Evolutionary conservation across 2,329 filamentous ascomycete genomes (phyloP), one percentile per base, ranked within the genome.

Genomic region (Xylariales sp.): DNA sequence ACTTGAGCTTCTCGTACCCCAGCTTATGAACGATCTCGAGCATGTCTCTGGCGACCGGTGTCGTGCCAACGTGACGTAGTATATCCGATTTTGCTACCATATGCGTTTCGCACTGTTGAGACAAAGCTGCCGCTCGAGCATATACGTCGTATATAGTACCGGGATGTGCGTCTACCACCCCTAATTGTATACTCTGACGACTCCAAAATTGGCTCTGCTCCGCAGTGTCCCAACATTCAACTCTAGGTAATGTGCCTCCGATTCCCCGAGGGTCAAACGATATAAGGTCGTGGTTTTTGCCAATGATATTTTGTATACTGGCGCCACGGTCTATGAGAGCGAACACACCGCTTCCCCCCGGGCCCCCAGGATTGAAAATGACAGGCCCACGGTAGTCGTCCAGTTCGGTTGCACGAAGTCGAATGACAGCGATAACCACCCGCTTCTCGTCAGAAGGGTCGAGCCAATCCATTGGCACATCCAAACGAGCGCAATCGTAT

Each of bases 211-310:
- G 77, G 10, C 80, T 74, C 68, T 82, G 80, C 72, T 83, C 81
- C 1, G 76, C 72, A 0, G 78, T 80, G 5, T 77, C 77, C 83
- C 85, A 88, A 72, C 86, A 88, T 57, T 86, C 83, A 14, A 86
- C 77, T 23, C 83, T 76, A 3, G 85, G 85, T 1, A 83, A 80
- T 2, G 85, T 85, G 7, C 82, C 79, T 3, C 85, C 84, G 30
- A 87, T 80, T 23, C 85, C 85, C 28, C 85, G 80, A 1, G 84
- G 84, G 58, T 87, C 84, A 60, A 84, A 86, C 49, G 81, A 81
- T 64, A 87, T 80, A 1, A 87, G 78, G 55, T 87, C 84, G 36
- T 76, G 56, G 30, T 74, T 72, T 55, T 63, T 69, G 34, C 84
- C 85, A 0, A 84, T 80, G 30, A 86, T 80, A 3, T 78, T 78